Evolutionary conservation across 371 early-diverging fungal genomes (phyloP), one percentile per base, ranked within the genome.

Genomic region (Dichotomocladium elegans): DNA sequence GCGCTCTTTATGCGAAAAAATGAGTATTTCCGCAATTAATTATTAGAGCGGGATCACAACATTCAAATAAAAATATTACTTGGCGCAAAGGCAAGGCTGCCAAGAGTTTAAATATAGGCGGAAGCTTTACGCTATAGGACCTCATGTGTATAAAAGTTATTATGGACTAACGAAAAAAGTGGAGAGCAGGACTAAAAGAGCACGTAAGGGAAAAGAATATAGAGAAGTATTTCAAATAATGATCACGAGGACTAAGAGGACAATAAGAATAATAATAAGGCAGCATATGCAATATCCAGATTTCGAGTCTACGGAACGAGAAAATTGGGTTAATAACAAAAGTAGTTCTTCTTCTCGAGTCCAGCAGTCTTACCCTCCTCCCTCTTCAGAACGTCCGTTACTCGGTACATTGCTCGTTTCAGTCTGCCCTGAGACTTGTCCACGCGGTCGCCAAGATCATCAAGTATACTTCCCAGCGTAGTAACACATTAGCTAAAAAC

Each of bases 241-340:
- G 11, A 82, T 70, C 17, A 82, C 69, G 41, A 84, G 58, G 31
- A 80, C 72, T 15, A 84, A 60, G 53, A 84, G 51, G 51, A 84
- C 67, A 47, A 84, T 77, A 17, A 84, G 57, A 10, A 84, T 66
- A 43, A 80, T 66, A 14, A 84, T 80, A 19, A 84, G 60, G 37
- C 81, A 79, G 26, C 81, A 80, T 40, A 84, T 80, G 50, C 82
- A 84, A 50, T 80, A 82, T 1, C 74, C 69, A 11, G 84, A 74
- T 51, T 78, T 81, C 22, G 81, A 63, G 47, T 84, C 84, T 73
- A 58, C n/a, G 22, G 29, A 41, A 27, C 29, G 41, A 12, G 27
- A 7, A 14, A 48, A 46, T n/a, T n/a, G n/a, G n/a, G n/a, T n/a
- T n/a, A 4, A n/a, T 21, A 43, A 27, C 7, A 19, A 9, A 34